Conservation (phyloP, 192 early-diverging fungal species). For the Phlyctochytrium planicorne region DNA sequence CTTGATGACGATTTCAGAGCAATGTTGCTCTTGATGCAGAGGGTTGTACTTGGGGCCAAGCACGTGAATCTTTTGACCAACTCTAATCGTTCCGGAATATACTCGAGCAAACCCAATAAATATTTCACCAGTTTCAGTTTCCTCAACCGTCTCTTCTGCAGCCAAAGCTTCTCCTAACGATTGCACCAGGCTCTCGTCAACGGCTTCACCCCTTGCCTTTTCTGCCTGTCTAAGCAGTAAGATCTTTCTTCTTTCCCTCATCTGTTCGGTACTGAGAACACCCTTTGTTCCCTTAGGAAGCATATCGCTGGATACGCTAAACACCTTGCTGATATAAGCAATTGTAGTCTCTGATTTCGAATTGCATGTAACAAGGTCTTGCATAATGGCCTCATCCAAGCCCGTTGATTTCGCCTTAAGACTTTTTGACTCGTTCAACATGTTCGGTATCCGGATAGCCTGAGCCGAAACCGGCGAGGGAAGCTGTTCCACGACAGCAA, state of each 20-base stretch:
- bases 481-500: slow-evolving; percentile 83
- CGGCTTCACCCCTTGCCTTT: slow-evolving; percentile 3
- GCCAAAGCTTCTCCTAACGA: slow-evolving; percentile 15
- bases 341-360: slow-evolving; percentile 65
- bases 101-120: slow-evolving; percentile 65
- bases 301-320: slow-evolving; percentile 73
- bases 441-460: slow-evolving; percentile 69
- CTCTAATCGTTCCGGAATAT: slow-evolving; percentile 85
- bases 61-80: slow-evolving; percentile 84
- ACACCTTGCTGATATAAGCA: slow-evolving; percentile 92
- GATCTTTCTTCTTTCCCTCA: slow-evolving; percentile 69
- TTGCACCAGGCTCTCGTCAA: slow-evolving; percentile 28
- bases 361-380: slow-evolving; percentile 78
- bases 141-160: background rate
- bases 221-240: slow-evolving; percentile 13
- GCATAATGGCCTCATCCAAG: slow-evolving; percentile 37
- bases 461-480: slow-evolving; percentile 86
- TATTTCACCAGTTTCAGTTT: slow-evolving; percentile 25
- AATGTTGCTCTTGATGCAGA: slow-evolving; percentile 34
- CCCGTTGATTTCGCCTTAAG: slow-evolving; percentile 8
- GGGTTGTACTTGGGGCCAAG: slow-evolving; percentile 94
- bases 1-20: slow-evolving; percentile 70
- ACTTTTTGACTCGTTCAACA: slow-evolving; percentile 48
- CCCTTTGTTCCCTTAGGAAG: slow-evolving; percentile 73
- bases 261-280: slow-evolving; percentile 81